Conservation (phyloP, 228 moss, liverwort and hornwort genomes). For the Sphagnum fallax region DNA sequence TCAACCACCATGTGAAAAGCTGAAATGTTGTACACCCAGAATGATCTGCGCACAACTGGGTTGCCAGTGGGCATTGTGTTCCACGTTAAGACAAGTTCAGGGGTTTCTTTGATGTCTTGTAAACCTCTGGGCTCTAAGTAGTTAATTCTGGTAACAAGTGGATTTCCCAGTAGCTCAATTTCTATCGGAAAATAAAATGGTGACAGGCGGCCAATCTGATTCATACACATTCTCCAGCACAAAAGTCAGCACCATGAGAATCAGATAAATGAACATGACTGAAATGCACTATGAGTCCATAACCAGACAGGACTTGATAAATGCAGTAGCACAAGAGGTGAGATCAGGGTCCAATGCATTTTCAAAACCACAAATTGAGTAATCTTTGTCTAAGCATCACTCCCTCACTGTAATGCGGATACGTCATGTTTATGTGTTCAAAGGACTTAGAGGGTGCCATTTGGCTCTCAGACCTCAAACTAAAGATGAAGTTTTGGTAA, state of each 20-base stretch:
- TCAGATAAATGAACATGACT: neutral
- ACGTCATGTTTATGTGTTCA: no score
- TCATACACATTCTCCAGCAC: neutral
- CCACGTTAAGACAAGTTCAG: slow-evolving; percentile 61
- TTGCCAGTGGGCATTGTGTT: slow-evolving; percentile 62
- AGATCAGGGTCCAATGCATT: no score
- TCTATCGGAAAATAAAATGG: slow-evolving; percentile 76
- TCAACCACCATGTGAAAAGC: slow-evolving; percentile 70
- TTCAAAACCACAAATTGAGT: no score
- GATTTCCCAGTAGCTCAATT: slow-evolving; percentile 76
- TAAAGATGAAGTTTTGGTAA: no score
- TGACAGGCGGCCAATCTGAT: slow-evolving; percentile 58
- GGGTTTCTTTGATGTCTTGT: slow-evolving; percentile 66
- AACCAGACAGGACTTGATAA: no score
- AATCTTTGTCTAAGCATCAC: no score
- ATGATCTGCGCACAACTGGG: slow-evolving; percentile 39
- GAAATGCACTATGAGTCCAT: no score
- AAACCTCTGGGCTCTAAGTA: slow-evolving; percentile 69
- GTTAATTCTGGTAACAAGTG: slow-evolving; percentile 64
- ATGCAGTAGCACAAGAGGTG: no score
- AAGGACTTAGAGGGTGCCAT: no score
- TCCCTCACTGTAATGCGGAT: no score
- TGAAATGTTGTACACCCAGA: slow-evolving; percentile 71
- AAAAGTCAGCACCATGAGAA: neutral
- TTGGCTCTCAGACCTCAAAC: no score